A percentile compares a stretch with the other conserved stretches of the same genome.
Conservation (phyloP, 2,329 filamentous ascomycete species). For the Tolypocladium inflatum region DNA sequence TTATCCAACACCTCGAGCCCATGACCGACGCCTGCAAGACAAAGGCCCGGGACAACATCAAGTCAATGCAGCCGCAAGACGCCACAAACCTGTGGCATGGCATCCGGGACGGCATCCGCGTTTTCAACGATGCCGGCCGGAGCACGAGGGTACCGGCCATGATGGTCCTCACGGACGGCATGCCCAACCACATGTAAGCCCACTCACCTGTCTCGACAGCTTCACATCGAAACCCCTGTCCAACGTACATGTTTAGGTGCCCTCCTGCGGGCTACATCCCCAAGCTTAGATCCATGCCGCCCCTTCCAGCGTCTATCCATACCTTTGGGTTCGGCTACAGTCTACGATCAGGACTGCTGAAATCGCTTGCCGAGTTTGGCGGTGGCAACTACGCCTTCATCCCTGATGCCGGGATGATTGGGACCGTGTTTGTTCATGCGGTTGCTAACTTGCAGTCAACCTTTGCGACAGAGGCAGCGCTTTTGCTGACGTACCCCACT, state of each 20-base stretch:
- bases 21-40: constrained; percentile 40
- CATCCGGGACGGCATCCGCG: constrained; percentile 36
- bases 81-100: constrained; percentile 51
- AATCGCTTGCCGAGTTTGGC: constrained; percentile 49
- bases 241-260: constrained; percentile 19
- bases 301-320: constrained; percentile 31
- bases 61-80: constrained; percentile 24
- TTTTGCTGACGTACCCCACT: constrained; percentile 30
- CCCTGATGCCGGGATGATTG: constrained; percentile 52
- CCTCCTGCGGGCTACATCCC: constrained; percentile 43
- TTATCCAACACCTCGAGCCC: constrained; percentile 33
- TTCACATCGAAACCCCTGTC: neutral
- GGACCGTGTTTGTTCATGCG: constrained; percentile 52
- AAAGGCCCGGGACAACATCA: constrained; percentile 29
- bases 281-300: constrained; percentile 34
- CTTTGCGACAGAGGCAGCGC: constrained; percentile 36
- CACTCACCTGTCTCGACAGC: neutral
- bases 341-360: constrained; percentile 37
- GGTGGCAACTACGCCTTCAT: constrained; percentile 53
- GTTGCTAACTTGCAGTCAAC: constrained; percentile 52
- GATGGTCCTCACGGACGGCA: constrained; percentile 45
- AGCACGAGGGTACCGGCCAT: constrained; percentile 35
- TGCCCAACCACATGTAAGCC: constrained; percentile 41
- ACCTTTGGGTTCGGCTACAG: constrained; percentile 27
- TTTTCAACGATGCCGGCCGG: constrained; percentile 27